Evolutionary conservation across 345 rosid species (phyloP).

Genomic region (Eucalyptus regnans): DNA sequence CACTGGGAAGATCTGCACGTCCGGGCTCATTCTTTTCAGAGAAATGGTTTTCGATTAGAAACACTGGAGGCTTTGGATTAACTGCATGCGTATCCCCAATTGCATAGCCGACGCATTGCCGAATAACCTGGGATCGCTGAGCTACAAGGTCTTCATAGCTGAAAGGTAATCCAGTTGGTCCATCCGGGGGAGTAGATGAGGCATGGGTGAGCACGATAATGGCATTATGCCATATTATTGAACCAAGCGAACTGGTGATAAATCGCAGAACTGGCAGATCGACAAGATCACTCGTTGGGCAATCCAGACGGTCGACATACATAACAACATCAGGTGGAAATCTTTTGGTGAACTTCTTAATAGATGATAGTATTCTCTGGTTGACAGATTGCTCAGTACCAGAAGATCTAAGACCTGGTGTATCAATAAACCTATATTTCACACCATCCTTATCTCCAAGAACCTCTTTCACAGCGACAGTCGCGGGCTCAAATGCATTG

Average conservation of each 20-base stretch:
- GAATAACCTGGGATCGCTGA: constrained; percentile 28
- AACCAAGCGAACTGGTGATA: constrained; percentile 31
- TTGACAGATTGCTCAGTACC: constrained; percentile 36
- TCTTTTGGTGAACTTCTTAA: constrained; percentile 37
- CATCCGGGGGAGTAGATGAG: constrained; percentile 40
- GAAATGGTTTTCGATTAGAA: constrained; percentile 48
- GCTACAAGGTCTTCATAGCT: constrained; percentile 38
- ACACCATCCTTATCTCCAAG: constrained; percentile 40
- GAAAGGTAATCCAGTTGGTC: constrained; percentile 21
- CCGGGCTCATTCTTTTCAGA: constrained; percentile 11
- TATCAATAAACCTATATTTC: constrained; percentile 41
- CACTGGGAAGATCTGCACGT: constrained; percentile 20
- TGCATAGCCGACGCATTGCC: constrained; percentile 32
- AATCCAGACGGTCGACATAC: constrained; percentile 64
- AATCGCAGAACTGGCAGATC: constrained; percentile 35
- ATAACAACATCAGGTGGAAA: constrained; percentile 61
- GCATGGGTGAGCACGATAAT: constrained; percentile 60
- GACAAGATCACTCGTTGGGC: constrained; percentile 7
- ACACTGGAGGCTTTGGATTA: constrained; percentile 32
- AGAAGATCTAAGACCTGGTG: constrained; percentile 61
- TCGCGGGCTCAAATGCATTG: constrained; percentile 45
- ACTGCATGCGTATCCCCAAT: constrained; percentile 27
- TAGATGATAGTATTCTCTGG: constrained; percentile 35
- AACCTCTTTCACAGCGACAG: constrained; percentile 30
- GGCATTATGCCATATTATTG: constrained; percentile 58